Evolutionary conservation across 2,329 filamentous ascomycete species (phyloP).

Genomic region (Aschersonia sp.): DNA sequence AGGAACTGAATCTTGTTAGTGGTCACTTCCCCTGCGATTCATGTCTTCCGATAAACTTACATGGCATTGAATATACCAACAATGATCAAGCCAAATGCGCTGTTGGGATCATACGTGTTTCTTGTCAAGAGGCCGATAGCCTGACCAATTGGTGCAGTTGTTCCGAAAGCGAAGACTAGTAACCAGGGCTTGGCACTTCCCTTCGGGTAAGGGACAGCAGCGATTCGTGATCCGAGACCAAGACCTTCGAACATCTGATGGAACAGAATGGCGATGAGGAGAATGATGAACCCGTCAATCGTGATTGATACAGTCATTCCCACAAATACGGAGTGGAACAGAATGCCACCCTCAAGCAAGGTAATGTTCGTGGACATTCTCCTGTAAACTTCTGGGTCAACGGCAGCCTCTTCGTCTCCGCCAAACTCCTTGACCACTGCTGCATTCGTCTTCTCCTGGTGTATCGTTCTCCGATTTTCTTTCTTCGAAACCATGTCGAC

Average conservation of each 20-base stretch:
- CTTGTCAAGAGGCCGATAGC: constrained; percentile 44
- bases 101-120: constrained; percentile 45
- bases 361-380: constrained; percentile 60
- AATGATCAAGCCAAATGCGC: constrained; percentile 47
- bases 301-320: constrained; percentile 60
- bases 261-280: constrained; percentile 56
- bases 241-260: constrained; percentile 58
- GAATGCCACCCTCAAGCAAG: constrained; percentile 60
- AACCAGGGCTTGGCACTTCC: constrained; percentile 44
- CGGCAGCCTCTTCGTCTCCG: constrained; percentile 25
- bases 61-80: constrained; percentile 53
- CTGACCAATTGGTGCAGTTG: constrained; percentile 49
- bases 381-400: constrained; percentile 33
- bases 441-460: constrained; percentile 16
- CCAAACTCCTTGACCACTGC: constrained; percentile 14
- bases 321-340: constrained; percentile 67
- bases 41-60: constrained; percentile 16
- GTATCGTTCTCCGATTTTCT: neutral
- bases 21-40: neutral
- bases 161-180: constrained; percentile 46
- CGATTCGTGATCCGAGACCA: constrained; percentile 56
- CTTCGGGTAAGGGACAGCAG: constrained; percentile 45
- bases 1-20: constrained; percentile 27
- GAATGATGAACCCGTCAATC: constrained; percentile 49
- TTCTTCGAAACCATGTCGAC: constrained; percentile 33